Evolutionary conservation across 129 eudicot species (phyloP).

Genomic region (Dittrichia graveolens): DNA sequence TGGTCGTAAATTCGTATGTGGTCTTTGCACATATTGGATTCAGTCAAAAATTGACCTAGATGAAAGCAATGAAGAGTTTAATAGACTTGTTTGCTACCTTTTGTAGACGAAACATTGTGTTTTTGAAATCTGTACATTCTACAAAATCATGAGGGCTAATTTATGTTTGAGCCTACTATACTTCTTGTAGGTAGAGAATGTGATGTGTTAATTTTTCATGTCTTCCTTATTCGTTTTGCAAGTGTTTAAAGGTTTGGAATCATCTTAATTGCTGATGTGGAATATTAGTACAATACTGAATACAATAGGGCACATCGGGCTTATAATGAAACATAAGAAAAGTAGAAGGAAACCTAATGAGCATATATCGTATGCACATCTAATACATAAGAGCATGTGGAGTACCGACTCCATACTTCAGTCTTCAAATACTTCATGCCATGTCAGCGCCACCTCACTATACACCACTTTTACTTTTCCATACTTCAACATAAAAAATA

Average conservation of each 20-base stretch:
- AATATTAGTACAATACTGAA: neutral
- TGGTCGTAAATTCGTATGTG: too few relatives aligned
- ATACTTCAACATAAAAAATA: too few relatives aligned
- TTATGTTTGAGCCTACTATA: neutral
- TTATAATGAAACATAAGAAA: neutral
- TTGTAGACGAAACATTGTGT: constrained; percentile 3
- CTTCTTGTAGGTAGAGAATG: neutral
- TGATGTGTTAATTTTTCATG: neutral
- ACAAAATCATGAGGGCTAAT: neutral
- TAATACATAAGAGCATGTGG: neutral
- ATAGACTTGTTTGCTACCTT: constrained; percentile 8
- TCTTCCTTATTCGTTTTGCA: neutral
- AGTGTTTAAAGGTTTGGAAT: neutral
- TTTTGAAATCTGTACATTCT: neutral
- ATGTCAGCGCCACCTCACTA: too few relatives aligned
- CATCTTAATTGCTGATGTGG: neutral
- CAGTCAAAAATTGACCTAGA: neutral
- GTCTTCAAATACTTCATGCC: too few relatives aligned
- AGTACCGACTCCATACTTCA: too few relatives aligned
- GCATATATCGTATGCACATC: neutral
- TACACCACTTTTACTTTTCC: too few relatives aligned
- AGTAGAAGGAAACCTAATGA: constrained; percentile 14
- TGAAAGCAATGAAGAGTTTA: neutral
- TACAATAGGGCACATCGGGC: neutral
- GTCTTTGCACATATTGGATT: neutral